Conservation (phyloP, 805 yeast genomes). For the Nadsonia fulvescens region DNA sequence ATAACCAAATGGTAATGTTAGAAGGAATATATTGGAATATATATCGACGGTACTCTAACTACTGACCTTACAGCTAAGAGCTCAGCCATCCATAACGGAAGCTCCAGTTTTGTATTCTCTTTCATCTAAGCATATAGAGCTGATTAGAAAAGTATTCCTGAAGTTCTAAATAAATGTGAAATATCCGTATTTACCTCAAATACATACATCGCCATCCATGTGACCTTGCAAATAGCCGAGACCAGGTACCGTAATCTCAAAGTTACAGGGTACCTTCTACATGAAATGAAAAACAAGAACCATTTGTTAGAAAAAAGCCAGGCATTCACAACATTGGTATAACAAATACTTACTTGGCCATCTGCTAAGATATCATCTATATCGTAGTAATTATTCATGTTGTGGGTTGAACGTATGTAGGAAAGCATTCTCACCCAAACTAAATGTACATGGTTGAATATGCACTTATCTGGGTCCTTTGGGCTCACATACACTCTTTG, state of each 20-base stretch:
- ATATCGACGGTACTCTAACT: constrained; percentile 9
- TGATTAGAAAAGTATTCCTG: too few relatives aligned
- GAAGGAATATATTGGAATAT: background rate
- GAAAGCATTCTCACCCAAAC: too few relatives aligned
- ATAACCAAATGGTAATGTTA: too few relatives aligned
- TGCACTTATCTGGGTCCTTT: too few relatives aligned
- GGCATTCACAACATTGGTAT: too few relatives aligned
- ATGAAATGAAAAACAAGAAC: too few relatives aligned
- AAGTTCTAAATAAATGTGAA: too few relatives aligned
- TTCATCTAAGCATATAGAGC: constrained; percentile 20
- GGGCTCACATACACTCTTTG: too few relatives aligned
- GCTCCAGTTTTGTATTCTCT: constrained; percentile 46
- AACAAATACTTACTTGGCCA: constrained; percentile 17
- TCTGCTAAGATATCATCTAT: constrained; percentile 21
- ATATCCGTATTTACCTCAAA: too few relatives aligned
- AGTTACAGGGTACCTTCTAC: constrained; percentile 56
- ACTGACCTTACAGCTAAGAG: constrained; percentile 56
- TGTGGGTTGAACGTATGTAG: too few relatives aligned
- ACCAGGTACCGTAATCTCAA: constrained; percentile 64
- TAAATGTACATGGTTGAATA: too few relatives aligned
- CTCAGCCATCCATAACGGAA: constrained; percentile 83
- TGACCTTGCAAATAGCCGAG: constrained; percentile 75
- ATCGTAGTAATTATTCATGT: constrained; percentile 16
- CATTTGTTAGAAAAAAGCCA: too few relatives aligned
- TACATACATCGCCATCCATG: constrained; percentile 35